A percentile compares a stretch with the other conserved stretches of the same genome.
Evolutionary conservation across 345 rosid genomes (phyloP).

Genomic region (Murraya koenigii): DNA sequence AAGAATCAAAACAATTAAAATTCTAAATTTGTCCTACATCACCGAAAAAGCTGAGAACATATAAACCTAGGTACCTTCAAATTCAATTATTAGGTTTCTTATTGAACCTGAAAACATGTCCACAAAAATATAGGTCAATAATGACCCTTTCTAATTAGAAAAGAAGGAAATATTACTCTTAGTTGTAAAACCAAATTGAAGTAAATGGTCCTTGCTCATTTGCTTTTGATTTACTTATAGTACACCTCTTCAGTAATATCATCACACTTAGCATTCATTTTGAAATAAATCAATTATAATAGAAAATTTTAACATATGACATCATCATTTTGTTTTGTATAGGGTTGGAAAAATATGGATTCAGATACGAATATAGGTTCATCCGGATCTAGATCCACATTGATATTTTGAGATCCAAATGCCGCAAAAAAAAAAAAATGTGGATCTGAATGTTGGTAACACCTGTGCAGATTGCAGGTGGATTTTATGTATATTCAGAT

Average conservation of each 20-base stretch:
- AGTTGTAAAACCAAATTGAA: not conserved
- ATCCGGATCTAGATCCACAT: no score
- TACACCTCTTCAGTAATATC: not conserved
- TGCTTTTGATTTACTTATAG: not conserved
- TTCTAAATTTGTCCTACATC: no score
- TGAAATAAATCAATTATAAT: no score
- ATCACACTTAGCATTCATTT: not conserved
- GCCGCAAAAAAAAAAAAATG: no score
- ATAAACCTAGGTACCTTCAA: not conserved
- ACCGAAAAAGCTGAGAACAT: not conserved
- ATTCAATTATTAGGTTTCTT: not conserved
- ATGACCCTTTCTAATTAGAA: not conserved
- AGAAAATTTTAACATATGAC: not conserved
- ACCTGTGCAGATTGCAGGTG: no score
- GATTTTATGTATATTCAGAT: no score
- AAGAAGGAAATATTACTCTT: not conserved
- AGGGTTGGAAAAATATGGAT: no score
- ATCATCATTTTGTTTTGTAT: not conserved
- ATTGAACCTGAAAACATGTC: not conserved
- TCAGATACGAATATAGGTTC: no score
- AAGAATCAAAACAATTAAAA: no score
- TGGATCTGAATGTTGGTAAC: no score
- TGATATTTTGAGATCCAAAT: no score
- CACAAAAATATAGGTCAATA: not conserved
- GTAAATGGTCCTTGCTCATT: not conserved